Evolutionary conservation across 441 rosid species (phyloP).

Genomic region (Pelargonium citronellum): DNA sequence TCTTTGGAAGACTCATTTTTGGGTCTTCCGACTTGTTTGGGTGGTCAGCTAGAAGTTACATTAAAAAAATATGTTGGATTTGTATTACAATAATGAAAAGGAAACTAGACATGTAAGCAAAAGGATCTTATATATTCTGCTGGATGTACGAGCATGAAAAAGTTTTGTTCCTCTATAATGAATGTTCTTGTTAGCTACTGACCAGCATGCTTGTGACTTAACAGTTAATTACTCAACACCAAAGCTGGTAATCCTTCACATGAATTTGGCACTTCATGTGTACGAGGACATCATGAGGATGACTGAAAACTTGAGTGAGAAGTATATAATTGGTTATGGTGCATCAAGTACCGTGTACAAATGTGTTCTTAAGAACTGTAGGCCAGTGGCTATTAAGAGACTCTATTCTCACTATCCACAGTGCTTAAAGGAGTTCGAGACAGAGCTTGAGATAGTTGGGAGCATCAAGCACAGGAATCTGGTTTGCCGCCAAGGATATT

Average conservation of each 20-base stretch:
- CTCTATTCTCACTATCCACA: slow-evolving; percentile 82
- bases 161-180: too few relatives aligned
- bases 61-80: not conserved
- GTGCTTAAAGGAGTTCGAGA: slow-evolving; percentile 83
- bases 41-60: not conserved
- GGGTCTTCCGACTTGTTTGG: not conserved
- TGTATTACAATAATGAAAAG: not conserved
- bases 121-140: too few relatives aligned
- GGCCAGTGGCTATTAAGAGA: slow-evolving; percentile 87
- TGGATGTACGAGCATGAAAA: too few relatives aligned
- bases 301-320: slow-evolving; percentile 92
- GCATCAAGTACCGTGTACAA: slow-evolving; percentile 95
- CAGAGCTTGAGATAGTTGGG: slow-evolving; percentile 81
- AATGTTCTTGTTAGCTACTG: slow-evolving; percentile 12
- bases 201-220: slow-evolving; percentile 18
- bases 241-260: slow-evolving; percentile 81
- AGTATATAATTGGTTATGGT: slow-evolving; percentile 78
- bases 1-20: not conserved
- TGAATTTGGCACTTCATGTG: slow-evolving; percentile 97
- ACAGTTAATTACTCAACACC: slow-evolving; percentile 68
- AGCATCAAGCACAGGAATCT: slow-evolving; percentile 91
- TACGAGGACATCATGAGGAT: slow-evolving; percentile 97
- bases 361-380: slow-evolving; percentile 88
- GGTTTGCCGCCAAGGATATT: slow-evolving; percentile 86
- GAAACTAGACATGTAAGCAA: too few relatives aligned